Base-by-base conservation (phyloP, 106 monocot genomes). In the Gastrodia elata region DNA sequence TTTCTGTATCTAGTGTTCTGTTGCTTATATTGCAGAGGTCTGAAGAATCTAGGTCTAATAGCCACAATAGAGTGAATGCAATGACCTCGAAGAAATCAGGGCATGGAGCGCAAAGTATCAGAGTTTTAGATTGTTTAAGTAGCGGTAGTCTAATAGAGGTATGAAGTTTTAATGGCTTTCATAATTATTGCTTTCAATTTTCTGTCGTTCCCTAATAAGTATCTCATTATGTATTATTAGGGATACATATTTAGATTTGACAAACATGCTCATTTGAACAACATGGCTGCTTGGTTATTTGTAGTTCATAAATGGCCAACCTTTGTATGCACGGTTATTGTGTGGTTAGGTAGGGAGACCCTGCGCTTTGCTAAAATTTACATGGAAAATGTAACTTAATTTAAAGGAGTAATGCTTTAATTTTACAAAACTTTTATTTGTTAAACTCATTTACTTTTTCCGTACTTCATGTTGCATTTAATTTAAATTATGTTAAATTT, bases 121-220 rank as follows among this genome's bases (percentile, higher is more conserved):
- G 78, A 72, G 59, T 33, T 72, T 78, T 59, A 41, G 67, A 78
- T 68, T 76, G 65, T 75, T 15, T 33, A 32, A 78, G 72, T 27
- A 37, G 36, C 75, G 75, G 38, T 37, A 83, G 80, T 73, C 35
- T 58, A 28, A 76, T 78, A 57, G 87, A 83, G 83, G 87, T 86
- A 77, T 61, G 61, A 61, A 61, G 28, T 30, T 18, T 61, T 61
- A 61, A 32, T 61, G 13, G 32, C 30, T 26, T 61, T 52, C 52
- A 52, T 52, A 52, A 52, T 22, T 22, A n/a, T 52, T 61, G 61
- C 57, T 58, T 58, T 56, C 15, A 25, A 16, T 46, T 46, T 46
- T 11, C 46, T 46, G 7, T 22, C 2, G 22, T 52, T 18, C 52
- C 0, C 3, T 52, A 52, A n/a, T 52, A 22, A 20, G 52, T 5